phyloP scores from a whole-genome alignment of 352 stramenopile species.

The Peronospora destructor region DNA sequence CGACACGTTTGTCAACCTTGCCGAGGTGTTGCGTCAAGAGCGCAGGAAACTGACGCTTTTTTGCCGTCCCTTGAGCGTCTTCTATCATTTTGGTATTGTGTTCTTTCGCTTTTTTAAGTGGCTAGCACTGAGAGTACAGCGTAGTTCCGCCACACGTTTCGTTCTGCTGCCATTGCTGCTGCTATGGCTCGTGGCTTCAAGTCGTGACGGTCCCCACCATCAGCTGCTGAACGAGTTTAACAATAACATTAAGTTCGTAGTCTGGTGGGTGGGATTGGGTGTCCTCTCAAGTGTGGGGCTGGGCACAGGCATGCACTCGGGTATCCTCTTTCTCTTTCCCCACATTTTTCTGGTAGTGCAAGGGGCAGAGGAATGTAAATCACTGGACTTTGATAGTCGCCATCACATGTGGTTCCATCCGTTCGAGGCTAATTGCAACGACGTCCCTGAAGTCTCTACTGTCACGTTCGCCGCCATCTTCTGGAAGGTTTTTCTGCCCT shows the following conservation, averaged over 20 bases:
- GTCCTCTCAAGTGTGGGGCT: constrained; percentile 92
- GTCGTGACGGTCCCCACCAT: constrained; percentile 64
- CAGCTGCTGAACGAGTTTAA: constrained; percentile 79
- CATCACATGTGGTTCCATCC: constrained; percentile 88
- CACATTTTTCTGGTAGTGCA: constrained; percentile 92
- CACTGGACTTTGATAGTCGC: constrained; percentile 82
- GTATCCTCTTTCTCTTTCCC: constrained; percentile 91
- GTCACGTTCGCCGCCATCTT: constrained; percentile 86
- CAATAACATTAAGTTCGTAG: constrained; percentile 77
- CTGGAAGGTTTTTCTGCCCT: constrained; percentile 85
- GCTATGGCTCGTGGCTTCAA: constrained; percentile 60
- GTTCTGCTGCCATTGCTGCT: constrained; percentile 63
- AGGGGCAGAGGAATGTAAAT: constrained; percentile 80
- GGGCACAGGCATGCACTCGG: constrained; percentile 91
- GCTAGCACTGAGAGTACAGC: constrained; percentile 50
- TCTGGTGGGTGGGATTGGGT: constrained; percentile 91
- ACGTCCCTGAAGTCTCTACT: constrained; percentile 30
- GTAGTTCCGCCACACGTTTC: constrained; percentile 74
- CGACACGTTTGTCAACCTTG: constrained; percentile 16
- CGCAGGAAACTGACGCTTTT: constrained; percentile 83
- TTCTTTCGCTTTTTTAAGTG: constrained; percentile 68
- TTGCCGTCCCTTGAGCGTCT: constrained; percentile 55
- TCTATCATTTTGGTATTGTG: constrained; percentile 82
- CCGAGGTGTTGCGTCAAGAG: constrained; percentile 60
- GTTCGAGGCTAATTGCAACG: constrained; percentile 64